Percentiles rank a stretch among this genome's conserved stretches.
Evolutionary conservation across 257 asterid species (phyloP).

Genomic region (Mitragyna speciosa): DNA sequence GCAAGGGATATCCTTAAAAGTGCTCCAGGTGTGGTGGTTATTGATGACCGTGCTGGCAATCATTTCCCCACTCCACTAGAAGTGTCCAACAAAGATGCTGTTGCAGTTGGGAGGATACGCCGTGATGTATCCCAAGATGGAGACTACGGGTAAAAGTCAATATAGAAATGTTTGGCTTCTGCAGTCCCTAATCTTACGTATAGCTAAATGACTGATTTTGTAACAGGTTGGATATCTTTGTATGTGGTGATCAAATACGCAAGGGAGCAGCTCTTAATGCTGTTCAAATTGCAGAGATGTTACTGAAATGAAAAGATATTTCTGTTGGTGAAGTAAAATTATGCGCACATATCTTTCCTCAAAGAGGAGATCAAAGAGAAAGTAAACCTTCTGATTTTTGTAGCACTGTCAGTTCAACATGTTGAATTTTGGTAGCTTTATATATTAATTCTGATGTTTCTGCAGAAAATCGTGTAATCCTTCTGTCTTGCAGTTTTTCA

Average conservation of each 20-base stretch:
- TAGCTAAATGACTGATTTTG: not conserved
- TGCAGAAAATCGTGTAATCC: no score
- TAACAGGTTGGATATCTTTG: conserved; percentile 84
- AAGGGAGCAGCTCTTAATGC: conserved; percentile 96
- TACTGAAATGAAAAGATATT: conserved; percentile 41
- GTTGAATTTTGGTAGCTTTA: no score
- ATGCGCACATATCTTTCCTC: no score
- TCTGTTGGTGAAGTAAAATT: no score
- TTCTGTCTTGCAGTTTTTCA: no score
- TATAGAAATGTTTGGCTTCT: not conserved
- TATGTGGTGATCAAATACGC: conserved; percentile 97
- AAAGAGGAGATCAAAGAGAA: no score
- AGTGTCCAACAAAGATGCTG: conserved; percentile 84
- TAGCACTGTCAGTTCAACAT: no score
- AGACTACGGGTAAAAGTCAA: conserved; percentile 60
- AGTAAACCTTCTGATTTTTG: no score
- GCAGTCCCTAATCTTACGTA: not conserved
- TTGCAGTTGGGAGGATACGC: conserved; percentile 92
- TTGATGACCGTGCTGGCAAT: conserved; percentile 81
- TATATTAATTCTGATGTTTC: no score
- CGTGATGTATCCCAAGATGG: conserved; percentile 89
- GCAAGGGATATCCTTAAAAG: conserved; percentile 76
- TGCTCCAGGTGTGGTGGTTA: conserved; percentile 75
- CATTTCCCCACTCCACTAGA: conserved; percentile 82
- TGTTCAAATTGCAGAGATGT: conserved; percentile 78